phyloP scores from a whole-genome alignment of 805 yeast species.

The Torulaspora indica region DNA sequence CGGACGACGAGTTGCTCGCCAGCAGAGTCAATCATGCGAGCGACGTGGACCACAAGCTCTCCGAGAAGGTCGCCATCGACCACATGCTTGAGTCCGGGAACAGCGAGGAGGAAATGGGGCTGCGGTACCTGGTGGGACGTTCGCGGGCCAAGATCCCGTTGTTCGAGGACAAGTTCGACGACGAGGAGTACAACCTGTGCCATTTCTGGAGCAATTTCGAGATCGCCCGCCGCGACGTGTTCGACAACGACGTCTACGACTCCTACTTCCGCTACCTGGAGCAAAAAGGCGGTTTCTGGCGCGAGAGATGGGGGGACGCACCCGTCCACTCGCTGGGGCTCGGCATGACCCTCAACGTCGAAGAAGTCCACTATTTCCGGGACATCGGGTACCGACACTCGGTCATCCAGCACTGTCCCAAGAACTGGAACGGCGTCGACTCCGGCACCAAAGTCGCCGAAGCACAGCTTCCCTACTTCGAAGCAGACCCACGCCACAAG shows the following conservation, averaged over 20 bases:
- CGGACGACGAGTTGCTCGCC: constrained; percentile 33
- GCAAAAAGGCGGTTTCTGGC: constrained; percentile 72
- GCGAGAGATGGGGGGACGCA: constrained; percentile 97
- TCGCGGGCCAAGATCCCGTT: constrained; percentile 33
- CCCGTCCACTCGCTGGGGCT: constrained; percentile 88
- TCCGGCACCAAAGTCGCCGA: constrained; percentile 6
- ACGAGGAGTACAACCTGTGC: constrained; percentile 68
- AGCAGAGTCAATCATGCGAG: constrained; percentile 27
- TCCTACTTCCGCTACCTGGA: constrained; percentile 68
- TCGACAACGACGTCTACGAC: constrained; percentile 59
- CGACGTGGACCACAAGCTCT: constrained; percentile 27
- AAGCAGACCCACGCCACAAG: constrained; percentile 25
- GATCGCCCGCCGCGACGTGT: constrained; percentile 77
- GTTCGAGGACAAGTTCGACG: constrained; percentile 54
- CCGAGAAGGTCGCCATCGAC: constrained; percentile 35
- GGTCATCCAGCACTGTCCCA: constrained; percentile 78
- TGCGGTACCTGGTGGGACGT: constrained; percentile 39
- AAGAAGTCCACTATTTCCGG: constrained; percentile 82
- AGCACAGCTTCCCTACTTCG: constrained; percentile 46
- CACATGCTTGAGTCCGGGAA: constrained; percentile 22
- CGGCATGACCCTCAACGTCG: constrained; percentile 62
- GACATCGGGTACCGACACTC: constrained; percentile 90
- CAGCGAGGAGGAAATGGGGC: constrained; percentile 25
- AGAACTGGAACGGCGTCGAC: constrained; percentile 37
- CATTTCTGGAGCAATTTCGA: constrained; percentile 95